Conservation (phyloP, 257 asterid species). For the Penstemon eatonii region DNA sequence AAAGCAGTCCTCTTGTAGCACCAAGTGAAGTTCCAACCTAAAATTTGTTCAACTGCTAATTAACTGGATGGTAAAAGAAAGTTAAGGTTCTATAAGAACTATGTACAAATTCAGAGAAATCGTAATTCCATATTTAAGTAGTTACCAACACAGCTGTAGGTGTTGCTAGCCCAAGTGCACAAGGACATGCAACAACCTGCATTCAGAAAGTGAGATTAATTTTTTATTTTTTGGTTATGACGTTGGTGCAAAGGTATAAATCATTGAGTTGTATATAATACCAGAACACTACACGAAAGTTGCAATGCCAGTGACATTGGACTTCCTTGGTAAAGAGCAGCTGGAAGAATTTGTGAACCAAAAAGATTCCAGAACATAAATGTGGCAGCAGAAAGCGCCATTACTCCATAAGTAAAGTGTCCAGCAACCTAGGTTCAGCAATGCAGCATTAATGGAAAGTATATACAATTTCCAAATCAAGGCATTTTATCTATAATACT, state of each 20-base stretch:
- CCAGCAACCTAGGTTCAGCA: conserved; percentile 79
- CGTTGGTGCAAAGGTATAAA: conserved; percentile 15
- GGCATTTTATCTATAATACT: conserved; percentile 11
- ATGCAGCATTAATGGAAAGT: conserved; percentile 21
- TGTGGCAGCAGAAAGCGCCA: conserved; percentile 96
- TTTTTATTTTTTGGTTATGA: neutral
- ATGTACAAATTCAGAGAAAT: conserved; percentile 14
- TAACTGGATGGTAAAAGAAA: conserved; percentile 12
- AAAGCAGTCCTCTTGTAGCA: conserved; percentile 90
- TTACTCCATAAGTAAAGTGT: conserved; percentile 92
- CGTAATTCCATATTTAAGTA: conserved; percentile 18
- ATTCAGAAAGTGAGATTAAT: conserved; percentile 29
- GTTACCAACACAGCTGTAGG: conserved; percentile 99
- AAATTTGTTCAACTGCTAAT: conserved; percentile 23
- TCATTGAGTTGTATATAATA: conserved; percentile 34
- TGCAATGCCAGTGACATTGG: conserved; percentile 91
- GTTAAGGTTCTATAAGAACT: conserved; percentile 15
- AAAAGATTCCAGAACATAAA: conserved; percentile 90
- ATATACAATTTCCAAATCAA: conserved; percentile 14
- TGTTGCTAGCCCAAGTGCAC: conserved; percentile 99
- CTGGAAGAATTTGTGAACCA: conserved; percentile 81
- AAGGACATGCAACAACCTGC: conserved; percentile 99
- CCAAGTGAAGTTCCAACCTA: conserved; percentile 99
- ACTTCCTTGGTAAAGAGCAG: conserved; percentile 85
- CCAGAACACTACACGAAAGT: conserved; percentile 99